Conservation (phyloP, 805 yeast species). For the Wickerhamiella alocasiicola region DNA sequence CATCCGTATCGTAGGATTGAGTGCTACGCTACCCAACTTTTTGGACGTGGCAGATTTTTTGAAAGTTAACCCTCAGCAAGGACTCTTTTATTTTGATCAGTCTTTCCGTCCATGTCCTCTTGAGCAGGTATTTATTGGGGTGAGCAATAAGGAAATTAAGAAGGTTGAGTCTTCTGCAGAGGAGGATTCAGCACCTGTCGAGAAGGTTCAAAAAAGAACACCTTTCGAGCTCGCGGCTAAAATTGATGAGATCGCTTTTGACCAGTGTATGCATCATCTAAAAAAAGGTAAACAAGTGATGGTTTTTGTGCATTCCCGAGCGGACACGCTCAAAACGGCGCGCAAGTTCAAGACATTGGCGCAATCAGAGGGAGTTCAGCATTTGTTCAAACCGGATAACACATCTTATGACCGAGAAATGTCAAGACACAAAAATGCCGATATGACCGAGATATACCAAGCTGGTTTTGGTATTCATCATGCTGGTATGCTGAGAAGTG, state of each 20-base stretch:
- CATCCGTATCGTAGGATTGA: constrained; percentile 86
- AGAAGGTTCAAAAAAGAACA: constrained; percentile 1
- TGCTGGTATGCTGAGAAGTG: constrained; percentile 91
- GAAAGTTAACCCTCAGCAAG: constrained; percentile 71
- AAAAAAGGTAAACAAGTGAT: constrained; percentile 73
- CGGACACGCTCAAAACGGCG: constrained; percentile 81
- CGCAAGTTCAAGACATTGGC: constrained; percentile 59
- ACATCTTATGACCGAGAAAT: constrained; percentile 43
- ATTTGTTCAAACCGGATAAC: constrained; percentile 45
- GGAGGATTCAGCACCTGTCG: constrained; percentile 28
- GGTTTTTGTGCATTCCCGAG: constrained; percentile 93
- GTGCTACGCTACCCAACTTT: constrained; percentile 87
- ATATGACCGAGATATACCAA: constrained; percentile 51
- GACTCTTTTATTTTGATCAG: constrained; percentile 90
- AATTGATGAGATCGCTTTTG: constrained; percentile 64
- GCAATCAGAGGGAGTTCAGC: constrained; percentile 42
- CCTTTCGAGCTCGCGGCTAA: constrained; percentile 44
- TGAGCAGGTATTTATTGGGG: constrained; percentile 78
- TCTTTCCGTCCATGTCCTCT: constrained; percentile 90
- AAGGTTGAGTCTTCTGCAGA: constrained; percentile 18
- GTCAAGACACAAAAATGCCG: constrained; percentile 55
- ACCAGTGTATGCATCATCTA: constrained; percentile 57
- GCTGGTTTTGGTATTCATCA: constrained; percentile 89
- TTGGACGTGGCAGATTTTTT: constrained; percentile 90
- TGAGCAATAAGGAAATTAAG: constrained; percentile 49